A percentile compares a stretch with the other conserved stretches of the same genome.
These are phyloP conservation scores for Phytophthora palmivora DNA, from an alignment of 352 stramenopile genomes.

Conservation along the genomic window DNA sequence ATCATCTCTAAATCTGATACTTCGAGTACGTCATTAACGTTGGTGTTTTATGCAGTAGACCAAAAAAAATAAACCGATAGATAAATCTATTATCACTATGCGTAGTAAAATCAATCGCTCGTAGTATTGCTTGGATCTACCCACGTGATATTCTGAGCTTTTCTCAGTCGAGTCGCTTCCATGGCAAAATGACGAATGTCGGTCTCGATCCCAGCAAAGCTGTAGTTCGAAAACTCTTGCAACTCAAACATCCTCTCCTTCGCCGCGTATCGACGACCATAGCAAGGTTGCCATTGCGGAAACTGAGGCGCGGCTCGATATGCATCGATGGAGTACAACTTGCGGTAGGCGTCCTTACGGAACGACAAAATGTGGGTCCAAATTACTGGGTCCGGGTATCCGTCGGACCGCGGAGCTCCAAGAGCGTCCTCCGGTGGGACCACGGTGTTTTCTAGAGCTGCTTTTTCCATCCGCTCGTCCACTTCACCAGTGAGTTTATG, in stretches of 20 bases:
- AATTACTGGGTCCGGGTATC: conserved; percentile 51
- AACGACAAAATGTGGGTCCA: conserved; percentile 76
- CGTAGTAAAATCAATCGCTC: no score
- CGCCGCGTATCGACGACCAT: conserved; percentile 39
- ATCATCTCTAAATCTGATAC: no score
- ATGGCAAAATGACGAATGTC: conserved; percentile 29
- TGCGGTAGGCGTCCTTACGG: conserved; percentile 40
- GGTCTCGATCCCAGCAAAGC: conserved; percentile 26
- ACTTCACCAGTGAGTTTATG: conserved; percentile 43
- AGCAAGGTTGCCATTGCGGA: conserved; percentile 61
- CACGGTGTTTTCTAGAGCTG: conserved; percentile 10
- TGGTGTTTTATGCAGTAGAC: no score
- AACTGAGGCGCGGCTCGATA: conserved; percentile 47
- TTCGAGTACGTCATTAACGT: no score
- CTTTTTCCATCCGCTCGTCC: conserved; percentile 20
- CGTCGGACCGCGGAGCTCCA: conserved; percentile 22
- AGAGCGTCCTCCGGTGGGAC: conserved; percentile 24
- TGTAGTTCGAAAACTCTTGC: conserved; percentile 23
- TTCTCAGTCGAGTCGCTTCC: conserved; percentile 20
- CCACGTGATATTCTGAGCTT: conserved; percentile 20
- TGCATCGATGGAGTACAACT: conserved; percentile 59
- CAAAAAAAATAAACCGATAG: no score
- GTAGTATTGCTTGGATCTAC: conserved; percentile 18
- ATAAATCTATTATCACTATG: no score
- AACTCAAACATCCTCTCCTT: conserved; percentile 23